Conservation (phyloP, 495 filamentous ascomycete genomes). For the Xylaria telfairii region DNA sequence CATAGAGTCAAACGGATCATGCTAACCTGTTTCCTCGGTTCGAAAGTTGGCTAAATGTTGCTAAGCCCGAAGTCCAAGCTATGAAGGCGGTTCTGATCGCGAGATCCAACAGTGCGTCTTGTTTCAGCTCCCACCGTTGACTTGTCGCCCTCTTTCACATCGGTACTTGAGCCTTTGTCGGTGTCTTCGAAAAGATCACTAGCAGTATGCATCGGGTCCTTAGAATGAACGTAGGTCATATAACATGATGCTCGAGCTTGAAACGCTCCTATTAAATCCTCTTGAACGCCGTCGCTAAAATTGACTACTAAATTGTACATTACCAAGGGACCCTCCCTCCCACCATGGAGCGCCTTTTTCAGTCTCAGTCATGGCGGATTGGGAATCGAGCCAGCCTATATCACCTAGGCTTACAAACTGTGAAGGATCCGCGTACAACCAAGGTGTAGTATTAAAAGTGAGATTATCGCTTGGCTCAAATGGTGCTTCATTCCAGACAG, state of each 20-base stretch:
- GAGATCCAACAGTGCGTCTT: neutral
- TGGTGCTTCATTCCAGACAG: constrained; percentile 27
- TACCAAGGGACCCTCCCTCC: constrained; percentile 52
- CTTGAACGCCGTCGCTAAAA: constrained; percentile 26
- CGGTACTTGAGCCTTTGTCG: neutral
- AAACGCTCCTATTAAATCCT: neutral
- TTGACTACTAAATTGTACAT: constrained; percentile 30
- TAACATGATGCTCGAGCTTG: neutral
- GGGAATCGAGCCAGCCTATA: constrained; percentile 45
- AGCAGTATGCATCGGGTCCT: neutral
- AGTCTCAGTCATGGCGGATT: constrained; percentile 42
- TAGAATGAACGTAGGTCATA: neutral
- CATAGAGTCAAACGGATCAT: neutral
- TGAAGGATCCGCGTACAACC: constrained; percentile 53
- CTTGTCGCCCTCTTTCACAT: neutral
- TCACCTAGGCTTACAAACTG: constrained; percentile 51
- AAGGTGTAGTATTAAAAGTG: constrained; percentile 52
- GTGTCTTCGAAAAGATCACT: neutral
- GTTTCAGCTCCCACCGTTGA: neutral
- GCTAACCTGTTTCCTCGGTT: neutral
- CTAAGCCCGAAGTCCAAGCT: neutral
- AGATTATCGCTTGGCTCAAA: constrained; percentile 53
- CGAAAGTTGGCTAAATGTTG: neutral
- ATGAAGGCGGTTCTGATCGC: neutral
- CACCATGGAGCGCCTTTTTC: constrained; percentile 52